A percentile compares a stretch with the other conserved stretches of the same genome.
phyloP scores from a whole-genome alignment of 1,284 basidiomycete genomes.

The Heterobasidion occidentale region DNA sequence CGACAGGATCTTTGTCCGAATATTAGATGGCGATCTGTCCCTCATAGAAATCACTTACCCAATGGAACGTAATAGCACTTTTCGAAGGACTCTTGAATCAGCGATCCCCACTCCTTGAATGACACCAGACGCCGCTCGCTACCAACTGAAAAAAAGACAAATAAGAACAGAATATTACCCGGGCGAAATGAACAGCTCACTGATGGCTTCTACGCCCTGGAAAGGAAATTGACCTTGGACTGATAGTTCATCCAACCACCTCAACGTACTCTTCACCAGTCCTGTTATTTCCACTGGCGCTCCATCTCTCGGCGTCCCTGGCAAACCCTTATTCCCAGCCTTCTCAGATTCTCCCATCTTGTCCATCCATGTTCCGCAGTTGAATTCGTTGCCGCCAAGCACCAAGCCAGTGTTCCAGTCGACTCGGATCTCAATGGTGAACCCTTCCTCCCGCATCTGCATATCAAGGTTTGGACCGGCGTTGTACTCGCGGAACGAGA shows the following conservation, averaged over 20 bases:
- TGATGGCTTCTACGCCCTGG: constrained; percentile 76
- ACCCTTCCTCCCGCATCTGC: constrained; percentile 92
- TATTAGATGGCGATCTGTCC: not conserved
- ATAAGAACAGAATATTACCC: not conserved
- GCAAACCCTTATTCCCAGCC: constrained; percentile 90
- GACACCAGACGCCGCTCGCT: constrained; percentile 71
- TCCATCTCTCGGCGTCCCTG: constrained; percentile 93
- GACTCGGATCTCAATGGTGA: constrained; percentile 89
- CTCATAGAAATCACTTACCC: constrained; percentile 35
- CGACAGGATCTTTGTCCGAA: constrained; percentile 44
- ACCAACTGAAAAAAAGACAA: constrained; percentile 41
- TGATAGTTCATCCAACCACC: constrained; percentile 77
- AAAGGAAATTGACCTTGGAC: constrained; percentile 75
- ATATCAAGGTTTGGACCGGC: constrained; percentile 92
- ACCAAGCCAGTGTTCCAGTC: constrained; percentile 94
- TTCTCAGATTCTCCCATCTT: constrained; percentile 92
- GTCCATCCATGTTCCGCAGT: constrained; percentile 95
- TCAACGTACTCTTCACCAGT: constrained; percentile 84
- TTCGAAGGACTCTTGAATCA: constrained; percentile 87
- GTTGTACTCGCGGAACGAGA: constrained; percentile 93
- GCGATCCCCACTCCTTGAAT: constrained; percentile 85
- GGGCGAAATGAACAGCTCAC: constrained; percentile 41
- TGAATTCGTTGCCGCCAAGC: constrained; percentile 79
- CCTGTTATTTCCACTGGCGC: constrained; percentile 96
- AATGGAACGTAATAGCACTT: constrained; percentile 83